Evolutionary conservation across 2,329 filamentous ascomycete species (phyloP).

Genomic region (Aspergillus bombycis): DNA sequence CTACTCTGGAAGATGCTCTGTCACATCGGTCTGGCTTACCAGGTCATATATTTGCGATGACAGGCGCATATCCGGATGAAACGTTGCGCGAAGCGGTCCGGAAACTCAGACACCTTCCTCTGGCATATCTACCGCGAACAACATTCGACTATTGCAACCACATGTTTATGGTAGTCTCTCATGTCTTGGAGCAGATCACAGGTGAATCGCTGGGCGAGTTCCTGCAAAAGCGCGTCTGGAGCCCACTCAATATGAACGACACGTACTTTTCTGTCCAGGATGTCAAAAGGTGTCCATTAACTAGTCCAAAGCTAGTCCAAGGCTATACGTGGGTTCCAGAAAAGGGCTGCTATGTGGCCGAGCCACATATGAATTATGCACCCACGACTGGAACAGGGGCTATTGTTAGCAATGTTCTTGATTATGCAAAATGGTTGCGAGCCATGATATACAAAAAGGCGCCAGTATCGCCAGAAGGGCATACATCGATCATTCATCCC

Average conservation of each 20-base stretch:
- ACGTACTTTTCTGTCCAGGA: constrained; percentile 27
- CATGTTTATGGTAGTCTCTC: constrained; percentile 28
- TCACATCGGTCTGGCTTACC: constrained; percentile 38
- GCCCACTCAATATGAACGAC: constrained; percentile 26
- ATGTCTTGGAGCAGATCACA: constrained; percentile 21
- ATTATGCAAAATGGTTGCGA: constrained; percentile 30
- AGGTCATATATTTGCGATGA: constrained; percentile 18
- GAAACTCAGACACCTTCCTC: constrained; percentile 22
- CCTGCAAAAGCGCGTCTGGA: constrained; percentile 27
- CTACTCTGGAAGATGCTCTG: constrained; percentile 38
- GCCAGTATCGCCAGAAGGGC: constrained; percentile 19
- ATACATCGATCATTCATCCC: constrained; percentile 20
- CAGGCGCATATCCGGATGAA: constrained; percentile 7
- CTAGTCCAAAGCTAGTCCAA: constrained; percentile 13
- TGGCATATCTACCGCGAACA: constrained; percentile 23
- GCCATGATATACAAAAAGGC: constrained; percentile 22
- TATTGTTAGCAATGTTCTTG: constrained; percentile 31
- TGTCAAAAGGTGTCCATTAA: constrained; percentile 12
- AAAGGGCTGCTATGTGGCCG: constrained; percentile 14
- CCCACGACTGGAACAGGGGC: constrained; percentile 25
- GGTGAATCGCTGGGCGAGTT: constrained; percentile 16
- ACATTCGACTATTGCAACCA: constrained; percentile 28
- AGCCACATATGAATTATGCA: constrained; percentile 21
- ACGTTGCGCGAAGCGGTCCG: constrained; percentile 22
- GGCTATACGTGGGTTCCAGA: constrained; percentile 26